phyloP scores from a whole-genome alignment of 257 asterid genomes.

The Gentiana straminea region DNA sequence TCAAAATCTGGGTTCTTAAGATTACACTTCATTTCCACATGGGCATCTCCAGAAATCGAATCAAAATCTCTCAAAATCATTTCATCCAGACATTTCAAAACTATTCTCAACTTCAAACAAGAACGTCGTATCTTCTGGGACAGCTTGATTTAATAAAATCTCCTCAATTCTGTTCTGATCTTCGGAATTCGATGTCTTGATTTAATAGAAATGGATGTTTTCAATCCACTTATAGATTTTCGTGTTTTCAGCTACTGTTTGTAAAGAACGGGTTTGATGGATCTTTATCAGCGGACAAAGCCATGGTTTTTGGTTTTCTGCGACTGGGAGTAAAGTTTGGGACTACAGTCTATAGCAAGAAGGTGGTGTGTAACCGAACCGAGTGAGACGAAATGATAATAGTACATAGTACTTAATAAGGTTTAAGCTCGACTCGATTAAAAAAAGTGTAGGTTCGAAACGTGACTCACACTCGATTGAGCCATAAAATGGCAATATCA shows the following conservation, averaged over 20 bases:
- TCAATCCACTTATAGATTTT: slow-evolving; percentile 49
- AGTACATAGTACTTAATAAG: too few relatives aligned
- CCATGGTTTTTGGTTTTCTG: slow-evolving; percentile 23
- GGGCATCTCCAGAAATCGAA: slow-evolving; percentile 36
- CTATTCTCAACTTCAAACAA: slow-evolving; percentile 47
- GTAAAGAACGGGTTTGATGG: slow-evolving; percentile 28
- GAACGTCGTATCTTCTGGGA: slow-evolving; percentile 32
- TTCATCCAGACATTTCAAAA: slow-evolving; percentile 48
- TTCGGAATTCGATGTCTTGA: slow-evolving; percentile 39
- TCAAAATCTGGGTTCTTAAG: slow-evolving; percentile 23
- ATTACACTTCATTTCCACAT: slow-evolving; percentile 14
- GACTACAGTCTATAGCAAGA: too few relatives aligned
- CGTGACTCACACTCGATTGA: too few relatives aligned
- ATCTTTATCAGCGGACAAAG: slow-evolving; percentile 16
- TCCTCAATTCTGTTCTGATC: slow-evolving; percentile 36
- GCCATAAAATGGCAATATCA: too few relatives aligned
- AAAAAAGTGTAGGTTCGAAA: too few relatives aligned
- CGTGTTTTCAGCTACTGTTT: slow-evolving; percentile 53
- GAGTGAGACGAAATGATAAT: too few relatives aligned
- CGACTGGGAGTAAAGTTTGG: not conserved
- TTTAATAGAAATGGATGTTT: slow-evolving; percentile 50
- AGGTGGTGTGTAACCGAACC: too few relatives aligned
- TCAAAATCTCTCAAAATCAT: slow-evolving; percentile 50
- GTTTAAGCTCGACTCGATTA: too few relatives aligned
- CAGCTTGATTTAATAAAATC: slow-evolving; percentile 25